A percentile compares a stretch with the other conserved stretches of the same genome.
These are phyloP conservation scores for Boletellus ananas DNA, from an alignment of 768 basidiomycete species.

Conservation along the genomic window DNA sequence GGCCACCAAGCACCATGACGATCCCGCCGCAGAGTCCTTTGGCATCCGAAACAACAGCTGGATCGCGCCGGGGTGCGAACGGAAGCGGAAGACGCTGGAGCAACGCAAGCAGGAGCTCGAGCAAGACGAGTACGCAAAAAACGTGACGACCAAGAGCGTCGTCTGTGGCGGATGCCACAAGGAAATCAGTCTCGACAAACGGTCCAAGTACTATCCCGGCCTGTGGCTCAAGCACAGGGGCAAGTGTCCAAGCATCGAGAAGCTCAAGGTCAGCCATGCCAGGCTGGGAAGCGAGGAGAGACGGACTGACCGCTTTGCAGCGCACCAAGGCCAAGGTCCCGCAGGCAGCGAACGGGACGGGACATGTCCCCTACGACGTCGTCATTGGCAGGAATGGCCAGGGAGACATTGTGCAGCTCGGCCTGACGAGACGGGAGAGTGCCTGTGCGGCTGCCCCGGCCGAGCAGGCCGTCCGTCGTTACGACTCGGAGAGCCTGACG, in stretches of 20 bases:
- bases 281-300: neutral
- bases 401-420: neutral
- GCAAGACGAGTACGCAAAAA: slow-evolving; percentile 25
- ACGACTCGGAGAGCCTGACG: slow-evolving; percentile 3
- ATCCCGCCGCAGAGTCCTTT: slow-evolving; percentile 1
- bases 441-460: neutral
- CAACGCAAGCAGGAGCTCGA: slow-evolving; percentile 27
- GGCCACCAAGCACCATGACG: neutral
- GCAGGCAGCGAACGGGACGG: neutral
- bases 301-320: slow-evolving; percentile 19
- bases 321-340: slow-evolving; percentile 4
- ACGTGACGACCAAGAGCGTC: slow-evolving; percentile 26
- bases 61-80: slow-evolving; percentile 18
- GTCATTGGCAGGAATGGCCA: neutral
- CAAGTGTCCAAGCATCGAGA: slow-evolving; percentile 26
- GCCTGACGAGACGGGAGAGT: neutral
- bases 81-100: slow-evolving; percentile 28
- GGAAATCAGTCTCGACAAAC: slow-evolving; percentile 33
- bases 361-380: slow-evolving; percentile 1
- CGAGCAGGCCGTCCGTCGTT: neutral
- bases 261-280: slow-evolving; percentile 23
- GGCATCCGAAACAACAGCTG: slow-evolving; percentile 3
- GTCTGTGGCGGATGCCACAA: slow-evolving; percentile 27
- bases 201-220: slow-evolving; percentile 34
- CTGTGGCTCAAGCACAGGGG: slow-evolving; percentile 32